Evolutionary conservation across 306 rosid species (phyloP), one percentile per base, ranked within the genome.

Genomic region (Corylus avellana): DNA sequence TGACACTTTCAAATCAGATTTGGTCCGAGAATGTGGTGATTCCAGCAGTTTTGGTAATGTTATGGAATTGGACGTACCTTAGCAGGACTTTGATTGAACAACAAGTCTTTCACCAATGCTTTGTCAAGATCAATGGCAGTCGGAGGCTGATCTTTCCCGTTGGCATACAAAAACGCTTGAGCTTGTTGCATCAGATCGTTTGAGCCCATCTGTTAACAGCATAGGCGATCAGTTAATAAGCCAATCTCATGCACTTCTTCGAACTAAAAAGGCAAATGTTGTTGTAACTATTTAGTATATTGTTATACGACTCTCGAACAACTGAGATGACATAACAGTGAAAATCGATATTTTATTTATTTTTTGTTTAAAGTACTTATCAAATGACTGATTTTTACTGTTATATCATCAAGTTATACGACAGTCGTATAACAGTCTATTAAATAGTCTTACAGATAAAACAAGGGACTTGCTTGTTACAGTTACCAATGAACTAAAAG

Each of bases 161-260:
- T 93, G 22, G 91, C 92, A 70, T 96, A 93, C 85, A 87, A 64
- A 87, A 96, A 93, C 27, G 53, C 72, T 84, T 96, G 99, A 80
- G 99, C 97, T 51, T 85, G 94, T 70, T 78, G 98, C 97, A 91
- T 93, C 48, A 91, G 93, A 88, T 90, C 89, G 81, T 96, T 88
- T 77, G 93, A 84, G 49, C 84, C 90, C 11, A 79, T 90, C 99
- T 96, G 91, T 88, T 49, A 87, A 85, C 51, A 77, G 27, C 70
- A 51, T 20, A n/a, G 46, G 75, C 54, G 69, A 67, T 78, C 49
- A 50, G 76, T 76, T 50, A 73, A 39, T 66, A 76, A 66, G 79
- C 70, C 3, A 4, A 13, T 27, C 8, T 64, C 10, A 32, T 29
- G 2, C 7, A 32, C 35, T 32, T 32, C 35, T 32, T 32, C 35